Evolutionary conservation across 345 rosid genomes (phyloP), one percentile per base, ranked within the genome.

Genomic region (Raphanus sativus): DNA sequence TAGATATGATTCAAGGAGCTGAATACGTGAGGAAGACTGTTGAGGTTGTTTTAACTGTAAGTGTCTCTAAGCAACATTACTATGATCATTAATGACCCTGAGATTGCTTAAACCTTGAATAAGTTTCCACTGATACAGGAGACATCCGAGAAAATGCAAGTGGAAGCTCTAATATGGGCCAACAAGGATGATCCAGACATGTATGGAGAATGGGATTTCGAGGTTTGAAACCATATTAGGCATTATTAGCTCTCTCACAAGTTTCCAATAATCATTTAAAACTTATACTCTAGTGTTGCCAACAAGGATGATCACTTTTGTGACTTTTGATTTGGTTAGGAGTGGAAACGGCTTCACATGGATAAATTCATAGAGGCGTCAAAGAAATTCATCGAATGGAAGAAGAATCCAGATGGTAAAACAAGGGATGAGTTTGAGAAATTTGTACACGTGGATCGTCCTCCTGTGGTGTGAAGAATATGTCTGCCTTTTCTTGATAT

Each of bases 1-100:
- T 92, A 65, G 97, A 90, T 76, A 69, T 60, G 45, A 88, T 90
- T 79, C 90, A 93, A 86, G 97, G 92, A 77, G 87, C 74, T 56
- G 94, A 91, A 70, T 95, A 92, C 65, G 78, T 67, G 48, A 88
- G 95, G 76, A 85, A 81, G 67, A 34, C 78, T n/a, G 95, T 86
- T 45, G 86, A 90, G 25, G 95, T 90, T 73, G 77, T 67, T 3
- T 25, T 38, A 2, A 67, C 36, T 6, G 71, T 94, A 79, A 63
- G 82, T 77, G 7, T 64, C 9, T 34, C 15, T 63, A 11, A 28
- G 34, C 12, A 8, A 7, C 8, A 21, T 42, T 4, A 8, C 13
- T 5, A n/a, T 65, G 13, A 30, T 29, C 8, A 36, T 70, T 72
- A 8, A 52, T 61, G 5, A 4, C 7, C 62, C 2, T 6, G 9